These are phyloP conservation scores for Dissoconium aciculare DNA, from an alignment of 2,329 filamentous ascomycete species.

Conservation along the genomic window DNA sequence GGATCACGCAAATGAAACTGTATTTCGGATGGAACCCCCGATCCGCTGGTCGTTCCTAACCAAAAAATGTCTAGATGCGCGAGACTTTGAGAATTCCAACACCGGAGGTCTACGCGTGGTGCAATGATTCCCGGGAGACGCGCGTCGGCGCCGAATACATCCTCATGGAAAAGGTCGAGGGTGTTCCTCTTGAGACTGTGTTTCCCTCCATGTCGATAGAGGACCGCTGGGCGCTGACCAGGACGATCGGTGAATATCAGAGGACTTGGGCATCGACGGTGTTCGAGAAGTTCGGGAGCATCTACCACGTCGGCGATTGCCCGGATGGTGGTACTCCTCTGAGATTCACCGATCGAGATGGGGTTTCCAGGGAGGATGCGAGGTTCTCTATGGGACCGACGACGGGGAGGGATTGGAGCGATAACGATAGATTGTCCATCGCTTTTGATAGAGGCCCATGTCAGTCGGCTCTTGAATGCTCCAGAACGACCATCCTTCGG, in stretches of 20 bases:
- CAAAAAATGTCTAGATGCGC: slow-evolving; percentile 3
- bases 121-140: slow-evolving; percentile 4
- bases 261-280: slow-evolving; percentile 14
- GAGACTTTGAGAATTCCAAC: slow-evolving; percentile 8
- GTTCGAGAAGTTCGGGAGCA: slow-evolving; percentile 20
- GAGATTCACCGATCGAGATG: slow-evolving; percentile 7
- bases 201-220: slow-evolving; percentile 13
- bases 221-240: slow-evolving; percentile 17
- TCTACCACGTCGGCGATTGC: slow-evolving; percentile 25
- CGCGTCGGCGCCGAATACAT: slow-evolving; percentile 15
- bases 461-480: slow-evolving; percentile 22
- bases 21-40: background rate
- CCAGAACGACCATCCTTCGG: slow-evolving; percentile 18
- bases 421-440: slow-evolving; percentile 21
- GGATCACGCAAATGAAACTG: background rate
- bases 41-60: background rate
- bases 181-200: slow-evolving; percentile 21
- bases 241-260: slow-evolving; percentile 18
- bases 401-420: slow-evolving; percentile 21
- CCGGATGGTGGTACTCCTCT: slow-evolving; percentile 6
- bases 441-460: slow-evolving; percentile 26
- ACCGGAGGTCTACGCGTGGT: slow-evolving; percentile 14
- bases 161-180: slow-evolving; percentile 16
- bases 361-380: slow-evolving; percentile 11
- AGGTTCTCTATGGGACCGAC: slow-evolving; percentile 27